Evolutionary conservation across 306 rosid genomes (phyloP), one percentile per base, ranked within the genome.

Genomic region (Carpinus viminea): DNA sequence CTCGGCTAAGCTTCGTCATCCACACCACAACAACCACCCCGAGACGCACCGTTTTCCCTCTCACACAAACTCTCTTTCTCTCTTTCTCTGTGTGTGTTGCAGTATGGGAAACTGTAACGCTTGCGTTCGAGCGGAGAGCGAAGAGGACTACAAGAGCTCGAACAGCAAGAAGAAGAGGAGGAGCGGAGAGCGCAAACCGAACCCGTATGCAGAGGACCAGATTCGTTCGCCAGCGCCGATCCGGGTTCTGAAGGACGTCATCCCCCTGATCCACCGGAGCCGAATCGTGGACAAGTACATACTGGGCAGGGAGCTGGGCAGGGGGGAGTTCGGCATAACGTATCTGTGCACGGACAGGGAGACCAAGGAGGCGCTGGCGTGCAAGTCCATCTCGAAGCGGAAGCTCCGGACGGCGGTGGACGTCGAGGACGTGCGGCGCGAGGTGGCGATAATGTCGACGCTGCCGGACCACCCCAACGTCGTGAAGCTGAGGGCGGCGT

Each of bases 321-420:
- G 99, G 0, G 99, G 99, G 2, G 99, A 96, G 90, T 96, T 96
- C 76, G 99, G 99, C 24, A 93, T 96, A 80, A 96, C 99, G 18
- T 93, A 91, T 60, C 89, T 96, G 5, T 96, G 97, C 68, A 93
- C 99, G 5, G 98, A 96, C 90, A 80, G 91, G 9, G 97, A 96
- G 74, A 93, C 92, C 2, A 93, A 91, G 74, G 87, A 91, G 43
- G 90, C 92, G 18, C 85, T 96, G 0, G 99, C 99, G 7, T 96
- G 99, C 84, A 96, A 96, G 86, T 93, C 98, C 15, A 96, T 96
- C 62, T 96, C 99, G 48, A 96, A 96, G 74, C 69, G 97, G 76
- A 96, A 96, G 91, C 90, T 96, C 4, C 73, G 97, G 31, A 93
- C 99, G 0, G 92, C 93, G 12, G 90, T 93, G 50, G 97, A 93